Evolutionary conservation across 805 yeast genomes (phyloP).

Genomic region (Yarrowia sp.): DNA sequence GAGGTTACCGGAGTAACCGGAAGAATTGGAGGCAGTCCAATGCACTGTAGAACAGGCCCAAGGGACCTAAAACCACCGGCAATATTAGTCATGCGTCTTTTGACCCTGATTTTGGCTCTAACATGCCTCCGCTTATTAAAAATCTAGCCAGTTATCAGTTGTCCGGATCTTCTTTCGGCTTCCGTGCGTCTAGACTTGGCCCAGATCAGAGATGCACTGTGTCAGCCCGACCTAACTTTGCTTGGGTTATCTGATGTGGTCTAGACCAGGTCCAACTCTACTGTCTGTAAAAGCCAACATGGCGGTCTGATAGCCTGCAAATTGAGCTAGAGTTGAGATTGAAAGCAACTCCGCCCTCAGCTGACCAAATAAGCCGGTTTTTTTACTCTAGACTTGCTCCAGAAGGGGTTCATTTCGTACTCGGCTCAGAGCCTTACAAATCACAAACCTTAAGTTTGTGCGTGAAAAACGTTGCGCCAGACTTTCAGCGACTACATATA

Average conservation of each 20-base stretch:
- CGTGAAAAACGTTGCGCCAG: constrained; percentile 25
- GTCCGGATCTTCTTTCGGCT: constrained; percentile 3
- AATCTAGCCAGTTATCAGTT: too few relatives aligned
- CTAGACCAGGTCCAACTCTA: background rate
- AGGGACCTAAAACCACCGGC: too few relatives aligned
- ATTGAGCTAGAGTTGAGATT: background rate
- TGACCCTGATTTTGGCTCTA: too few relatives aligned
- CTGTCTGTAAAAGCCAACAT: background rate
- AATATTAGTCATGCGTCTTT: too few relatives aligned
- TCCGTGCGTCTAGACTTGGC: constrained; percentile 15
- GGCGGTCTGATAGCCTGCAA: background rate
- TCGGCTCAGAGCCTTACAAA: constrained; percentile 16
- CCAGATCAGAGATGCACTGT: constrained; percentile 1
- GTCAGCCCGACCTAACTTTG: constrained; percentile 16
- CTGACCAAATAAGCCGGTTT: background rate
- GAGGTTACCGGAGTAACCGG: background rate
- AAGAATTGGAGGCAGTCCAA: background rate
- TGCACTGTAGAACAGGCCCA: background rate
- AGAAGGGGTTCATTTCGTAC: background rate
- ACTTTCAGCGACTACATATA: constrained; percentile 19
- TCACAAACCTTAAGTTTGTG: background rate
- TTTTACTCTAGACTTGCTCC: background rate
- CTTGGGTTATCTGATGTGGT: constrained; percentile 22
- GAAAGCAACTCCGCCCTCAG: background rate
- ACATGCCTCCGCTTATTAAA: too few relatives aligned